Conservation (phyloP, 208 protist species). For the Wallacemonas sp. region DNA sequence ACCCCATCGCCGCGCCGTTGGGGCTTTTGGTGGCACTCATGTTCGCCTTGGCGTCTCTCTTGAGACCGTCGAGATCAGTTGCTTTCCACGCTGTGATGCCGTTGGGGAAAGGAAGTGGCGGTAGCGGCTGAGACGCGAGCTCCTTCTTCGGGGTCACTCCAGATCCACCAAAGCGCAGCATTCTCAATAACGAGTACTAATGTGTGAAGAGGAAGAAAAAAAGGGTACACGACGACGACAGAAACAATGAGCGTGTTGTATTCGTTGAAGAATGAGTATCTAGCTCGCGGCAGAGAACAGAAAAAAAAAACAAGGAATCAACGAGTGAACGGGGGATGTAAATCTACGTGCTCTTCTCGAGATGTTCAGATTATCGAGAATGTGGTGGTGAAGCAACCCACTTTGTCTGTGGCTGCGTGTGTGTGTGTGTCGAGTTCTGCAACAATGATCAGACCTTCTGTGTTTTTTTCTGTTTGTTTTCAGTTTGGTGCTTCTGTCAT, state of each 20-base stretch:
- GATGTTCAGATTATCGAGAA: too few species aligned
- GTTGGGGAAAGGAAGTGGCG: conserved; percentile 43
- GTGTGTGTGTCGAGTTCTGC: neutral
- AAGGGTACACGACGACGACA: neutral
- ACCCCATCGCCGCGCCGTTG: neutral
- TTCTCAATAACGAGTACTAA: neutral
- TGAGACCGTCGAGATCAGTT: conserved; percentile 31
- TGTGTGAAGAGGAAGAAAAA: neutral
- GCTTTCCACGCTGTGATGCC: conserved; percentile 66
- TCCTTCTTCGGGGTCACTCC: conserved; percentile 10
- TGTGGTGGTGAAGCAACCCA: too few species aligned
- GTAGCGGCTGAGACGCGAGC: conserved; percentile 22
- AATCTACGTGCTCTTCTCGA: too few species aligned
- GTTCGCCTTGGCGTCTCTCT: conserved; percentile 1
- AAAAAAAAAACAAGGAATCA: conserved; percentile 12
- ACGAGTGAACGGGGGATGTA: neutral
- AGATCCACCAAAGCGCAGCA: neutral
- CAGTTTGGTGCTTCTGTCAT: too few species aligned
- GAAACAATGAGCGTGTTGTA: too few species aligned
- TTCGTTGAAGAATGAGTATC: too few species aligned
- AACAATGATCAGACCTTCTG: too few species aligned
- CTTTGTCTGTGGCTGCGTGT: too few species aligned
- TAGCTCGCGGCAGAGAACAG: neutral
- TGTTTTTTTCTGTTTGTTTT: too few species aligned
- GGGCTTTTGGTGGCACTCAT: neutral